Evolutionary conservation across 164 flowering plant genomes (phyloP), one percentile per base, ranked within the genome.

Genomic region (Stephania cephalantha): DNA sequence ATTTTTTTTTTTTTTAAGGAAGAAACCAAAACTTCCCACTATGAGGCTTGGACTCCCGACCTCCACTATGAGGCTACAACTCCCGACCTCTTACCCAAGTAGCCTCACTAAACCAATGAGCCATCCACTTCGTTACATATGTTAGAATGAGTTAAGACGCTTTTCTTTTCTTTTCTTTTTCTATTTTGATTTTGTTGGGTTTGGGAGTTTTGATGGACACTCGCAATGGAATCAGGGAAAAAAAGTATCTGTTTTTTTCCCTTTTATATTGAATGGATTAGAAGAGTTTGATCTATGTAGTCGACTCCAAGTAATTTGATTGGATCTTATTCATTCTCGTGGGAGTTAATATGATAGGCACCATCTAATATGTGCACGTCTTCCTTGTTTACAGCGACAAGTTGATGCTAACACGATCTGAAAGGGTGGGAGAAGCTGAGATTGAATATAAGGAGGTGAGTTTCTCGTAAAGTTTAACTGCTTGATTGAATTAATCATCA

Each of bases 341-440:
- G 13, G 63, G 63, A 12, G 13, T 3, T 48, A 8, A 15, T 50
- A 8, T 50, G 55, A 50, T 50, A 15, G 55, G 12, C 11, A 50
- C 55, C 15, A 50, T 50, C 55, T 50, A 50, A 50, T 50, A 15
- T 50, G 42, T 50, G 15, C 55, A 50, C 12, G 11, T 50, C 15
- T 1, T 50, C 29, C 30, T 73, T 22, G 69, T 80, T 70, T 81
- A 75, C 88, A 95, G 99, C 48, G 95, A 95, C 84, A 95, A 88
- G 76, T 90, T 91, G 72, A 90, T 90, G 88, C 82, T 91, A 69
- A 90, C 81, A 12, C 87, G 97, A 53, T 95, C 97, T 2, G 98
- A 95, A 9, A 90, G 78, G 77, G 86, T 87, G 50, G 81, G 79
- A 74, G 98, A 95, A 76, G 94, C 95, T 6, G 98, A 94, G 85